A percentile compares a stretch with the other conserved stretches of the same genome.
Evolutionary conservation across 1,284 basidiomycete genomes (phyloP).

Genomic region (Boletus sp.): DNA sequence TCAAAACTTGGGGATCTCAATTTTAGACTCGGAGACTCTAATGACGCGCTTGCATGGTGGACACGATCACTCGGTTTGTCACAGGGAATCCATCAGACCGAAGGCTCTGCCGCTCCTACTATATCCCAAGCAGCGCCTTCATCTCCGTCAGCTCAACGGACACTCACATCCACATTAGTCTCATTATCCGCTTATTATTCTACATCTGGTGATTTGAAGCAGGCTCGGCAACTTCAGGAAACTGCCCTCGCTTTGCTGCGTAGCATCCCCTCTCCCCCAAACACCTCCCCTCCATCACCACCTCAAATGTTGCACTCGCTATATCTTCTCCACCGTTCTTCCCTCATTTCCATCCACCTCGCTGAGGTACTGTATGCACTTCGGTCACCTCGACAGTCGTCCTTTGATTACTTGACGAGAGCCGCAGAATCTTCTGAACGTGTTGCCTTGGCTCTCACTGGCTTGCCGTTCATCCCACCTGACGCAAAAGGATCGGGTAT

Average conservation of each 20-base stretch:
- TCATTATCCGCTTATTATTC: slow-evolving; percentile 74
- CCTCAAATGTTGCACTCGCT: slow-evolving; percentile 63
- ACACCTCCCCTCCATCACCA: slow-evolving; percentile 44
- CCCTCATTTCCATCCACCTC: slow-evolving; percentile 71
- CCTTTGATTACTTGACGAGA: slow-evolving; percentile 56
- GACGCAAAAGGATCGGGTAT: slow-evolving; percentile 40
- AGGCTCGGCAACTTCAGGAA: slow-evolving; percentile 70
- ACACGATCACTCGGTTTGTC: slow-evolving; percentile 50
- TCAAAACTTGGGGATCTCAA: slow-evolving; percentile 66
- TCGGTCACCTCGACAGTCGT: slow-evolving; percentile 41
- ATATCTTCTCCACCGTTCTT: slow-evolving; percentile 70
- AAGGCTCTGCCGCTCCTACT: slow-evolving; percentile 19
- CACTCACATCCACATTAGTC: slow-evolving; percentile 62
- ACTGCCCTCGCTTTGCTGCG: slow-evolving; percentile 67
- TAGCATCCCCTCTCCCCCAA: slow-evolving; percentile 53
- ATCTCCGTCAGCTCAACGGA: slow-evolving; percentile 68
- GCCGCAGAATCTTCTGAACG: slow-evolving; percentile 69
- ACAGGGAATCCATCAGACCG: slow-evolving; percentile 29
- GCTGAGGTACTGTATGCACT: slow-evolving; percentile 73
- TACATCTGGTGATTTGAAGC: slow-evolving; percentile 57
- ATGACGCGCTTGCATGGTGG: slow-evolving; percentile 69
- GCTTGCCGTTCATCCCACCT: slow-evolving; percentile 39
- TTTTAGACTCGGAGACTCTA: slow-evolving; percentile 49
- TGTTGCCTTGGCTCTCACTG: slow-evolving; percentile 56
- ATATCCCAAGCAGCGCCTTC: slow-evolving; percentile 47